Percentiles rank a stretch among this genome's conserved stretches.
Conservation (phyloP, 306 rosid genomes). For the Canavalia ensiformis region DNA sequence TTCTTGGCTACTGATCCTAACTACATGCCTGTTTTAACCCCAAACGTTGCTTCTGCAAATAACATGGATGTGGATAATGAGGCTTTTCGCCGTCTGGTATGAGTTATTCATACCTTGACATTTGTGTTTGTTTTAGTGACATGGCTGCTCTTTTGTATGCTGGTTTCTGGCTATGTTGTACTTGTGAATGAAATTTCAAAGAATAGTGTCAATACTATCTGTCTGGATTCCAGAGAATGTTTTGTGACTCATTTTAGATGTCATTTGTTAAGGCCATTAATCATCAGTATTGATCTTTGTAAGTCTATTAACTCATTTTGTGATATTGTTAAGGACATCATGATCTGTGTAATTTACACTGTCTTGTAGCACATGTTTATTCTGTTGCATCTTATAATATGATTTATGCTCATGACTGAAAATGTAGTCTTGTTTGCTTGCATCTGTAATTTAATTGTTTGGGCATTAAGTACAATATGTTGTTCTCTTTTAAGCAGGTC, state of each 20-base stretch:
- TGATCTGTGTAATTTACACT: conserved; percentile 16
- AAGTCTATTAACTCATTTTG: conserved; percentile 21
- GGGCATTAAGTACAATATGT: conserved; percentile 20
- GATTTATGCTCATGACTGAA: not conserved
- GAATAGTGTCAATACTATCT: conserved; percentile 8
- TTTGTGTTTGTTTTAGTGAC: conserved; percentile 12
- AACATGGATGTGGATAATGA: conserved; percentile 95
- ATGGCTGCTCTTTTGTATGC: not conserved
- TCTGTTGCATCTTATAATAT: conserved; percentile 27
- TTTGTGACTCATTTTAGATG: conserved; percentile 14
- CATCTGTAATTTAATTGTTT: conserved; percentile 36
- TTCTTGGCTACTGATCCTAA: conserved; percentile 80
- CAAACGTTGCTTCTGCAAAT: conserved; percentile 64
- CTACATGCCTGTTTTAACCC: conserved; percentile 57
- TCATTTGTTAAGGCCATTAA: conserved; percentile 37
- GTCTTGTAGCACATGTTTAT: conserved; percentile 14
- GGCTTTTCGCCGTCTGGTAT: conserved; percentile 76
- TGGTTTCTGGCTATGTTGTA: conserved; percentile 36
- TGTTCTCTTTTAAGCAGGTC: conserved; percentile 62
- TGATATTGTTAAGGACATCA: conserved; percentile 17
- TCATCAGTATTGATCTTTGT: not conserved
- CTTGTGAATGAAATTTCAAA: conserved; percentile 28
- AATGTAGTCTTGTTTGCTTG: conserved; percentile 8
- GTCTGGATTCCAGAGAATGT: not conserved
- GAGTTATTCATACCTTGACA: conserved; percentile 45